A percentile compares a stretch with the other conserved stretches of the same genome.
Conservation (phyloP, 805 yeast genomes). For the Cyberlindnera saturnus region DNA sequence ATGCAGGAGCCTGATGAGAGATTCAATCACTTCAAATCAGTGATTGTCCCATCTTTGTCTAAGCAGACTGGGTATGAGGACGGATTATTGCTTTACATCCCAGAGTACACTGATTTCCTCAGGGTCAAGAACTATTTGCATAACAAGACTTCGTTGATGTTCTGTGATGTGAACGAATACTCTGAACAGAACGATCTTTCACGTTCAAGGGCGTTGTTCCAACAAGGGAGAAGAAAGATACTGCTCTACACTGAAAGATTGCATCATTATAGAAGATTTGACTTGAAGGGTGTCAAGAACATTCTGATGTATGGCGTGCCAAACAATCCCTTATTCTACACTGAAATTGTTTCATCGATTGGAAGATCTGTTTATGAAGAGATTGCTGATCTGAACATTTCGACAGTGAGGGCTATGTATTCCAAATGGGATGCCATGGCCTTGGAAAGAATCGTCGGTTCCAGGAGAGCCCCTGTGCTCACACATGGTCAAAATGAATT, state of each 20-base stretch:
- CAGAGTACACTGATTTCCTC: constrained; percentile 81
- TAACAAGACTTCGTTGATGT: constrained; percentile 54
- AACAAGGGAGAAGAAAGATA: constrained; percentile 54
- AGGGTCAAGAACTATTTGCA: constrained; percentile 61
- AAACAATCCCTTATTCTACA: constrained; percentile 75
- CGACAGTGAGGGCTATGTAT: constrained; percentile 56
- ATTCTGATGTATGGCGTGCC: constrained; percentile 82
- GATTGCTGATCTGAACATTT: constrained; percentile 48
- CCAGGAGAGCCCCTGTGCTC: constrained; percentile 60
- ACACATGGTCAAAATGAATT: constrained; percentile 67
- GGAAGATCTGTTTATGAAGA: constrained; percentile 49
- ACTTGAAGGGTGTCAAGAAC: constrained; percentile 77
- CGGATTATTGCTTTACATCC: constrained; percentile 77
- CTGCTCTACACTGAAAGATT: constrained; percentile 90
- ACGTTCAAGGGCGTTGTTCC: constrained; percentile 65
- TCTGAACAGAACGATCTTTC: constrained; percentile 65
- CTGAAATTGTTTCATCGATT: constrained; percentile 65
- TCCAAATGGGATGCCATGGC: constrained; percentile 76
- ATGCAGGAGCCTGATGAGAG: constrained; percentile 74
- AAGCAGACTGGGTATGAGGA: constrained; percentile 54
- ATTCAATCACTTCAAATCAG: constrained; percentile 72
- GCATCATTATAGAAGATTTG: constrained; percentile 86
- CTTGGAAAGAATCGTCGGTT: constrained; percentile 81
- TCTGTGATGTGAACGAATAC: constrained; percentile 80
- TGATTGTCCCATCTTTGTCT: constrained; percentile 63